Base-by-base conservation (phyloP, 805 yeast species). In the Suhomyces canberraensis region DNA sequence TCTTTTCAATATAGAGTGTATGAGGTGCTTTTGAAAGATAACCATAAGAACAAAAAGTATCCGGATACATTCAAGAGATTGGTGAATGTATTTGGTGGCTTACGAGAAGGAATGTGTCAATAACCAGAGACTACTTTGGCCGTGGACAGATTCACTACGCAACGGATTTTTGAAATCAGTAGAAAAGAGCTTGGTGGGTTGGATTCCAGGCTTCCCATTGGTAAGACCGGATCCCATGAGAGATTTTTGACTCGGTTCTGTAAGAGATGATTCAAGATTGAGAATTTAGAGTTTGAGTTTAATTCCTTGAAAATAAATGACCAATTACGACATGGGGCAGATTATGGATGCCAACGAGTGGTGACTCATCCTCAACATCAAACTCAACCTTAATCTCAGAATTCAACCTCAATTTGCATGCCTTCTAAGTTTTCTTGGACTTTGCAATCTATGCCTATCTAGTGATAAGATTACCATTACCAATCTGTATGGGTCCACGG, bases 1-100 rank as follows among this genome's bases (percentile, higher is more conserved):
- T 74, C 95, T 0, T 93, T 91, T 56, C 76, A 78, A 40, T 95
- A 87, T 47, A 68, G 76, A 39, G 70, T 88, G 8, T 72, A 75
- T 49, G 81, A 82, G 16, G 46, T 54, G 14, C 48, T 73, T 36
- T 58, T 61, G 31, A 58, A 46, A 38, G 49, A 49, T 29, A 52
- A 51, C 25, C 40, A 49, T 8, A 58, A 54, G 30, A 29, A 45
- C 11, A 57, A 52, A 28, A 59, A 50, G 25, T 26, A 44, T 1
- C 46, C 53, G 1, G 45, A 50, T 11, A 44, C 43, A 4, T 56
- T 58, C 32, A 43, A 51, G 3, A 61, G 49, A 31, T 45, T 68
- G 28, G 50, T 63, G 1, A 54, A 47, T 28, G 47, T 57, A 8
- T 67, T 51, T 41, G 19, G 42, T 21, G 40, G 50, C 51, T 4